Conservation (phyloP, 371 early-diverging fungal species). For the Actinomucor elegans region DNA sequence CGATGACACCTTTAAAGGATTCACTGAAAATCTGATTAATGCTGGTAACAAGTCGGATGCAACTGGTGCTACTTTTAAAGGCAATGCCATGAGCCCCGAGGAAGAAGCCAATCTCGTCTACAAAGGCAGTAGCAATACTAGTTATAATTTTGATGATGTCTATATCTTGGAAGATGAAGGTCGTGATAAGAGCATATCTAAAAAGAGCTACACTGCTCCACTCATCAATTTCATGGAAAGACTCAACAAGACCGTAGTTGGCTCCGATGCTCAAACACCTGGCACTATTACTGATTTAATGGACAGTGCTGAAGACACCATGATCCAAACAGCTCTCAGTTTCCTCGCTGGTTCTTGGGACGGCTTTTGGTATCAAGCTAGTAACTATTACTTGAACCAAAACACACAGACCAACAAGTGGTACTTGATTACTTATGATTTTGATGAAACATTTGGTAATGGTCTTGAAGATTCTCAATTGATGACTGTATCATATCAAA, state of each 20-base stretch:
- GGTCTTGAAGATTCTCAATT: constrained; percentile 30
- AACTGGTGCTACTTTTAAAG: constrained; percentile 38
- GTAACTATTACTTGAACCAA: constrained; percentile 51
- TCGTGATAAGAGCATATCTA: constrained; percentile 10
- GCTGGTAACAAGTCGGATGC: constrained; percentile 21
- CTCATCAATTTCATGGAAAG: constrained; percentile 27
- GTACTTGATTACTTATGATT: constrained; percentile 52
- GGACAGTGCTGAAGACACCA: constrained; percentile 37
- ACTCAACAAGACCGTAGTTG: constrained; percentile 12
- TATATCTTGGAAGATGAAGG: constrained; percentile 37
- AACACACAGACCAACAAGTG: constrained; percentile 42
- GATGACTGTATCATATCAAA: constrained; percentile 34
- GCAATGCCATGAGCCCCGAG: constrained; percentile 26
- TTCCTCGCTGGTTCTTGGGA: constrained; percentile 55
- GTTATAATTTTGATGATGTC: constrained; percentile 29
- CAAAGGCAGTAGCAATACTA: constrained; percentile 24
- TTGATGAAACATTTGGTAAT: constrained; percentile 55
- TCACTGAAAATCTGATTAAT: constrained; percentile 42
- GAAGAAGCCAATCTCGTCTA: constrained; percentile 34
- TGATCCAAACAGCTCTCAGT: constrained; percentile 46
- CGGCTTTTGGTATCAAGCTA: constrained; percentile 44
- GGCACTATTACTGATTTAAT: constrained; percentile 31
- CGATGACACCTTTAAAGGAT: constrained; percentile 51
- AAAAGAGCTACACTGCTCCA: constrained; percentile 21
- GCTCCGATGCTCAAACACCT: constrained; percentile 25